phyloP scores from a whole-genome alignment of 164 flowering plant species.

The Vitis labrusca region DNA sequence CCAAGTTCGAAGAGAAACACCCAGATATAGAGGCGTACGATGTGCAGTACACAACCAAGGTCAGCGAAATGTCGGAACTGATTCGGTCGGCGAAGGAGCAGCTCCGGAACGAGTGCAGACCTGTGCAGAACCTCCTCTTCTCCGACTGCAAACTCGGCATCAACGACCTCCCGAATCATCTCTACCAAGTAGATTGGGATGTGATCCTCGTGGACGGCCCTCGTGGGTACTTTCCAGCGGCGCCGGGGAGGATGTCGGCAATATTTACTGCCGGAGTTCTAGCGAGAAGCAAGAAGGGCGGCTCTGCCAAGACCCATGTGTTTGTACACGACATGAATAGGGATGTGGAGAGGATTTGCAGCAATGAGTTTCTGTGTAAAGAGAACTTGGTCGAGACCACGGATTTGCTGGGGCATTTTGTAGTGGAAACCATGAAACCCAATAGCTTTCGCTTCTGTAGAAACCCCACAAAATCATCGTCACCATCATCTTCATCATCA shows the following conservation, averaged over 20 bases:
- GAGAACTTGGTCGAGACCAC: conserved; percentile 46
- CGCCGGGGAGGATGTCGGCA: conserved; percentile 66
- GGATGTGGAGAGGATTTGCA: conserved; percentile 49
- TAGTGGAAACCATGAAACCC: conserved; percentile 20
- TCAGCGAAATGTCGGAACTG: conserved; percentile 22
- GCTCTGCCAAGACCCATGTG: conserved; percentile 38
- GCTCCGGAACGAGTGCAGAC: conserved; percentile 39
- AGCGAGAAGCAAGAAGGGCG: conserved; percentile 46
- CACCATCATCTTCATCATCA: conserved; percentile 5
- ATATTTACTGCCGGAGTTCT: conserved; percentile 58
- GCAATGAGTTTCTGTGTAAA: conserved; percentile 53
- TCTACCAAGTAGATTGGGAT: conserved; percentile 60
- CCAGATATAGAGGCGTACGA: conserved; percentile 82
- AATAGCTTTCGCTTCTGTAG: conserved; percentile 26
- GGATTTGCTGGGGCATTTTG: conserved; percentile 49
- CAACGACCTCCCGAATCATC: conserved; percentile 62
- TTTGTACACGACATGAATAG: conserved; percentile 58
- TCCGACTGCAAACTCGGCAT: conserved; percentile 59
- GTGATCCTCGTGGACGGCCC: conserved; percentile 66
- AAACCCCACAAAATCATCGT: conserved; percentile 8
- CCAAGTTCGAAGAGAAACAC: conserved; percentile 48
- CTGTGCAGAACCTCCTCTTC: conserved; percentile 63
- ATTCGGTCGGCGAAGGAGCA: conserved; percentile 20
- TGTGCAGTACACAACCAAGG: conserved; percentile 64
- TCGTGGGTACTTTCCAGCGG: conserved; percentile 36